phyloP scores from a whole-genome alignment of 2,329 filamentous ascomycete genomes.

The Exophiala sideris region DNA sequence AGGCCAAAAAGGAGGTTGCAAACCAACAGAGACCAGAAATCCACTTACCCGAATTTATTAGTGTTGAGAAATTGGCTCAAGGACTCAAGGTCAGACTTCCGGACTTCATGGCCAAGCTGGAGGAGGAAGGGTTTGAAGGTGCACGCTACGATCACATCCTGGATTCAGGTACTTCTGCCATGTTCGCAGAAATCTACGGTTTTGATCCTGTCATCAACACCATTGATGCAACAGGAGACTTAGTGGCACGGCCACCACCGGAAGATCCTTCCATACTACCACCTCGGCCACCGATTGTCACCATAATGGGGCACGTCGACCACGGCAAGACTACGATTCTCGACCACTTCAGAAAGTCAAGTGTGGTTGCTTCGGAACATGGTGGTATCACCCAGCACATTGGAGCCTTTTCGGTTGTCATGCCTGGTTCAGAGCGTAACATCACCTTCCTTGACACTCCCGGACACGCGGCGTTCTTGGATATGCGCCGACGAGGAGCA shows the following conservation, averaged over 20 bases:
- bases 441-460: slow-evolving; percentile 98
- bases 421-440: slow-evolving; percentile 73
- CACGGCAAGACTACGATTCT: slow-evolving; percentile 97
- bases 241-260: slow-evolving; percentile 65
- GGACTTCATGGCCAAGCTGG: slow-evolving; percentile 70
- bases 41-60: slow-evolving; percentile 85
- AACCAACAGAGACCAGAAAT: slow-evolving; percentile 58
- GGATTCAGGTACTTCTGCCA: slow-evolving; percentile 81
- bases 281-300: slow-evolving; percentile 82
- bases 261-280: slow-evolving; percentile 68
- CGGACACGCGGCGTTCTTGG: slow-evolving; percentile 90
- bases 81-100: slow-evolving; percentile 68
- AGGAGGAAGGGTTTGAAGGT: slow-evolving; percentile 85
- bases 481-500: slow-evolving; percentile 92
- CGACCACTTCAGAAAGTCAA: slow-evolving; percentile 89
- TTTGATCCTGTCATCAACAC: slow-evolving; percentile 76
- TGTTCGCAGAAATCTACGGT: slow-evolving; percentile 89
- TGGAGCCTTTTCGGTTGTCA: slow-evolving; percentile 87
- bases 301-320: slow-evolving; percentile 99
- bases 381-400: slow-evolving; percentile 99
- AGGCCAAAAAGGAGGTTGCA: slow-evolving; percentile 40
- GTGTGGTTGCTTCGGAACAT: slow-evolving; percentile 84
- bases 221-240: slow-evolving; percentile 61
- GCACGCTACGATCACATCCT: slow-evolving; percentile 79
- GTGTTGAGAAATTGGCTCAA: slow-evolving; percentile 74